phyloP scores from a whole-genome alignment of 1,139 yeast species.

The Candida tunisiensis region DNA sequence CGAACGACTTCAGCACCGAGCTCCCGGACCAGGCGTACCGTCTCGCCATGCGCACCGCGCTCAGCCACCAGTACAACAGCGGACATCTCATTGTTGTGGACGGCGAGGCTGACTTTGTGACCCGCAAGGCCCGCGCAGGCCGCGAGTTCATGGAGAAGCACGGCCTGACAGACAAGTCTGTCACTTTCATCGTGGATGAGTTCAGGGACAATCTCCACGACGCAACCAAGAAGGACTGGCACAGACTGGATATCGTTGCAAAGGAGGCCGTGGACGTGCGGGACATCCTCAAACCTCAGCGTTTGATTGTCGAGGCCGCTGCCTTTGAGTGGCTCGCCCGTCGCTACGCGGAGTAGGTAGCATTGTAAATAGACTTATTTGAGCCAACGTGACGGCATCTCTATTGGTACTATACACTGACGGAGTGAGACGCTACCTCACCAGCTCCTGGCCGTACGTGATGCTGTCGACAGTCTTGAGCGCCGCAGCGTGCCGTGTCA shows the following conservation, averaged over 20 bases:
- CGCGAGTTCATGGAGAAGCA: constrained; percentile 42
- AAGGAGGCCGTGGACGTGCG: constrained; percentile 75
- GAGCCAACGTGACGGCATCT: neutral
- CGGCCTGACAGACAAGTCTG: constrained; percentile 33
- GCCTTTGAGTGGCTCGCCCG: constrained; percentile 40
- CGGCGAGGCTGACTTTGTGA: constrained; percentile 33
- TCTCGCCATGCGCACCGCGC: constrained; percentile 63
- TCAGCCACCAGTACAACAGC: constrained; percentile 59
- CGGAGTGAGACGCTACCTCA: too few species aligned
- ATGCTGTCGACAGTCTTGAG: too few species aligned
- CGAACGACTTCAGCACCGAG: constrained; percentile 78
- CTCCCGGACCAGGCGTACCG: constrained; percentile 62
- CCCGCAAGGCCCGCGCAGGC: constrained; percentile 33
- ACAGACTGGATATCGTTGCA: constrained; percentile 46
- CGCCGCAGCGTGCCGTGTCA: too few species aligned
- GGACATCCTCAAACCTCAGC: constrained; percentile 67
- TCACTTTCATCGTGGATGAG: constrained; percentile 50
- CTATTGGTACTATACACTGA: neutral
- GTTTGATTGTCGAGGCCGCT: constrained; percentile 54
- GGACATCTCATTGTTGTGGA: constrained; percentile 66
- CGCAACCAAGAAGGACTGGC: constrained; percentile 31
- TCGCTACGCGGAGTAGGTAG: constrained; percentile 3
- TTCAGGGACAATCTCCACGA: constrained; percentile 33
- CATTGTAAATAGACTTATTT: neutral
- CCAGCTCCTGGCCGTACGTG: too few species aligned